A percentile compares a stretch with the other conserved stretches of the same genome.
phyloP scores from a whole-genome alignment of 1,139 yeast species.

The Meyerozyma elateridarum region DNA sequence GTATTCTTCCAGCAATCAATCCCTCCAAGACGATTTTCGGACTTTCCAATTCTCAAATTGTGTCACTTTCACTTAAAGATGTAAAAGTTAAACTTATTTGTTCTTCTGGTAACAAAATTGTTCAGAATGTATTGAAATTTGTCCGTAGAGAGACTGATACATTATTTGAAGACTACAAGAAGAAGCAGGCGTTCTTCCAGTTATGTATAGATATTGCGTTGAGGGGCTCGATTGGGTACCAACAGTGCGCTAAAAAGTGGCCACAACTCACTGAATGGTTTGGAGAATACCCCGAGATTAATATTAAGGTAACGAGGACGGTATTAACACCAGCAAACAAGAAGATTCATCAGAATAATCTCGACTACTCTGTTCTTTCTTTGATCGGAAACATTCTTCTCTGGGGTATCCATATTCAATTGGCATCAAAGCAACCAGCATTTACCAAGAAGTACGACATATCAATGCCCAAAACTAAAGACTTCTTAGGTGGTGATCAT shows the following conservation, averaged over 20 bases:
- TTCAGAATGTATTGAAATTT: constrained; percentile 26
- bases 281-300: constrained; percentile 31
- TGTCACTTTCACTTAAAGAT: constrained; percentile 30
- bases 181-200: constrained; percentile 23
- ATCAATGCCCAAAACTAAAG: constrained; percentile 17
- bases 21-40: constrained; percentile 41
- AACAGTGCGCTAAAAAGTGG: constrained; percentile 22
- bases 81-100: constrained; percentile 39
- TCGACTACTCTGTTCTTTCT: constrained; percentile 38
- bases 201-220: constrained; percentile 37
- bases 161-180: constrained; percentile 23
- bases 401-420: constrained; percentile 33
- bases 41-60: constrained; percentile 33
- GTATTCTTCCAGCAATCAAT: constrained; percentile 25
- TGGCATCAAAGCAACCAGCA: constrained; percentile 14
- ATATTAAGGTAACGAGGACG: constrained; percentile 32
- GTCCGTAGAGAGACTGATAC: constrained; percentile 23
- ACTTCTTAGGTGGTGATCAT: constrained; percentile 38
- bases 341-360: constrained; percentile 30
- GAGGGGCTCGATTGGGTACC: constrained; percentile 37
- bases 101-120: constrained; percentile 29
- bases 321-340: constrained; percentile 33
- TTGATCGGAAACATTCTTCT: constrained; percentile 39
- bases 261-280: constrained; percentile 29
- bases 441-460: constrained; percentile 21